phyloP scores from a whole-genome alignment of 768 basidiomycete species.

The Sporobolomyces pararoseus region DNA sequence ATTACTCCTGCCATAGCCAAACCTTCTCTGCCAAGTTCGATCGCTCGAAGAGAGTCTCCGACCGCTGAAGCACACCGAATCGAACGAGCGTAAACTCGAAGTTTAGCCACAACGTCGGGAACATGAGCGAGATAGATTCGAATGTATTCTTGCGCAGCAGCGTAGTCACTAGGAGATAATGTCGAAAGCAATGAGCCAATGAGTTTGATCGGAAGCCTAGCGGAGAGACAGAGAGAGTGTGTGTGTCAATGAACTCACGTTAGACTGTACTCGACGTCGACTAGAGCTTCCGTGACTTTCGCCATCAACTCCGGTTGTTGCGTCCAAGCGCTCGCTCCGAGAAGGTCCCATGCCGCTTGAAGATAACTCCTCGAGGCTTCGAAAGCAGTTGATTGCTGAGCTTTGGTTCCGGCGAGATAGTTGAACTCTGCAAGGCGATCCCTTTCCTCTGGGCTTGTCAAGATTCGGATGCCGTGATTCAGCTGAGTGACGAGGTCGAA shows the following conservation, averaged over 20 bases:
- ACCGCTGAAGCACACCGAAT: constrained; percentile 31
- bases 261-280: constrained; percentile 36
- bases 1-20: constrained; percentile 21
- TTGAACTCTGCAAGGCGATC: constrained; percentile 32
- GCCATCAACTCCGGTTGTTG: constrained; percentile 27
- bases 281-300: constrained; percentile 27
- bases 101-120: constrained; percentile 18
- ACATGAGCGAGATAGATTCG: constrained; percentile 28
- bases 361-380: constrained; percentile 32
- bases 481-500: constrained; percentile 41
- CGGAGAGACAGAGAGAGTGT: background rate
- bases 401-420: constrained; percentile 26
- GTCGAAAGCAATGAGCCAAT: no score
- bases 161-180: constrained; percentile 22
- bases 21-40: constrained; percentile 27
- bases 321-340: constrained; percentile 17
- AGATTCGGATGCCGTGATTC: constrained; percentile 29
- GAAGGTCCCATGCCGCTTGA: constrained; percentile 25
- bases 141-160: constrained; percentile 33
- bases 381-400: constrained; percentile 31
- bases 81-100: constrained; percentile 28
- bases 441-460: constrained; percentile 24
- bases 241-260: constrained; percentile 19
- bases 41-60: constrained; percentile 24
- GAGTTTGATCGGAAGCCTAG: background rate